Percentiles rank a stretch among this genome's conserved stretches.
These are phyloP conservation scores for Teratosphaeria epicoccoides DNA, from an alignment of 2,329 filamentous ascomycete genomes.

Conservation along the genomic window DNA sequence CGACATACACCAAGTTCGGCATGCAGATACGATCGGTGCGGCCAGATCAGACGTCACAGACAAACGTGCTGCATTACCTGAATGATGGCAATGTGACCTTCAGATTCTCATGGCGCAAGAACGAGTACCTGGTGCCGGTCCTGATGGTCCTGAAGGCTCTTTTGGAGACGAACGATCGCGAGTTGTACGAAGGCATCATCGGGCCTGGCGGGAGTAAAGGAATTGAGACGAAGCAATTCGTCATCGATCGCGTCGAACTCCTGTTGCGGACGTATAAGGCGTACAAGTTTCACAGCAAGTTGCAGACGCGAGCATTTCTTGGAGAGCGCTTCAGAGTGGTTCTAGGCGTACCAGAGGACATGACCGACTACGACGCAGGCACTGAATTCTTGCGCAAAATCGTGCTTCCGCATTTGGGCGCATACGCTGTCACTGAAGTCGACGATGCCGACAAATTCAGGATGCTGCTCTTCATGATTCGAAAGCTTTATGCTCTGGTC, in stretches of 20 bases:
- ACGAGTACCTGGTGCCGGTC: slow-evolving; percentile 88
- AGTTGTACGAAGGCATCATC: slow-evolving; percentile 90
- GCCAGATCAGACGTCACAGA: slow-evolving; percentile 96
- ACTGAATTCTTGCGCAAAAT: slow-evolving; percentile 84
- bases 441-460: slow-evolving; percentile 90
- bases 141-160: slow-evolving; percentile 96
- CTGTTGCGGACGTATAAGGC: slow-evolving; percentile 86
- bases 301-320: slow-evolving; percentile 73
- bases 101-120: slow-evolving; percentile 95
- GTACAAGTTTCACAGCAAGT: slow-evolving; percentile 72
- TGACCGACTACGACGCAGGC: slow-evolving; percentile 80
- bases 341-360: slow-evolving; percentile 69
- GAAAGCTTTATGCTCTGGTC: slow-evolving; percentile 87
- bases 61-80: slow-evolving; percentile 92
- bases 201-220: slow-evolving; percentile 67
- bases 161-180: slow-evolving; percentile 88
- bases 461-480: slow-evolving; percentile 87
- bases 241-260: slow-evolving; percentile 88
- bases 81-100: slow-evolving; percentile 94
- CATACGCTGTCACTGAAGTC: slow-evolving; percentile 67
- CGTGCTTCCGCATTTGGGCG: slow-evolving; percentile 83
- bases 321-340: slow-evolving; percentile 87
- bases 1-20: slow-evolving; percentile 79
- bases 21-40: slow-evolving; percentile 85
- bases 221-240: slow-evolving; percentile 71